Evolutionary conservation across 1,139 yeast species (phyloP), one percentile per base, ranked within the genome.

Genomic region (Pneumocystis canis): DNA sequence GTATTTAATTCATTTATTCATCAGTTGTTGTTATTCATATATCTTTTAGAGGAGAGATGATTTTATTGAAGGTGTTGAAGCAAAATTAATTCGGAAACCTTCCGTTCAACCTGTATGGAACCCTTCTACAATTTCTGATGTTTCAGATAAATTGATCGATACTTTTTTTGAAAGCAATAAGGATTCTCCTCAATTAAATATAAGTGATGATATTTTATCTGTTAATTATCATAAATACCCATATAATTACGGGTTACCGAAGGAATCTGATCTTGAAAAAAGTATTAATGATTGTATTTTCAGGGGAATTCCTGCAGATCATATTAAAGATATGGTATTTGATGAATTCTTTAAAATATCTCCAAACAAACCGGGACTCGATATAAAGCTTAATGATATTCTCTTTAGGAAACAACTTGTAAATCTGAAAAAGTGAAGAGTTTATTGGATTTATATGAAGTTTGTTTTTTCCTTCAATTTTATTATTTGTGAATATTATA

Each of bases 61-160:
- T 69, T 87, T 87, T 71, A 84, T 80, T 63, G 85, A 84, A 73
- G 90, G 96, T 69, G 92, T 92, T 65, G 73, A 80, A 68, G 83
- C 87, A 68, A 82, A 88, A 74, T 80, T 87, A 70, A 80, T 85
- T 69, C 62, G 54, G 41, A 58, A 41, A 32, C 31, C 54, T 14
- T 11, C 54, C 5, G 54, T 47, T 47, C 14, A 5, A 47, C 54
- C 54, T 11, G 31, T 47, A 47, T 47, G 54, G 54, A 25, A 47
- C 9, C 54, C 54, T 20, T 25, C 54, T 9, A 47, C 4, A 25
- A 47, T 25, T 25, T 47, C 31, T 25, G n/a, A 47, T 11, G 54
- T 47, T 47, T 11, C 54, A 2, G 31, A 47, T 3, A 14, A 47
- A 47, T 16, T 47, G 16, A 4, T 47, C 11, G 54, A 47, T 20